Evolutionary conservation across 2,329 filamentous ascomycete species (phyloP), one percentile per base, ranked within the genome.

Genomic region (Hirsutella rhossiliensis): DNA sequence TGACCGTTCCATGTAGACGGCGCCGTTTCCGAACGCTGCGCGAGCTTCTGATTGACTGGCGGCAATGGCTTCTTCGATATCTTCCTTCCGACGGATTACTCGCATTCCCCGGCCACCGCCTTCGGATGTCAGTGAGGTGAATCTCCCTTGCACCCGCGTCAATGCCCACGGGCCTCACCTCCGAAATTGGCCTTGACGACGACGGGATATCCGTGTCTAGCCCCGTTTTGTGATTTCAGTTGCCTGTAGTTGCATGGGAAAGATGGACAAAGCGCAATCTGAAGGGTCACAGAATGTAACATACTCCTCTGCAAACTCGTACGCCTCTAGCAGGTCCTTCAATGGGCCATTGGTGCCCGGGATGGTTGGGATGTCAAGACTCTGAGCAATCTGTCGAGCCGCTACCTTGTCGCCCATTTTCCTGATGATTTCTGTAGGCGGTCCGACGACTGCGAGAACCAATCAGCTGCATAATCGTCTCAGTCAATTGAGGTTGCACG

Each of bases 361-460:
- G 11, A 42, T 42, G 11, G 30, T 36, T 8, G 40, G 40, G 30
- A 42, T 42, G 3, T 15, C 30, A 15, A 42, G 11, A 4, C n/a
- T 23, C 4, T 42, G 17, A 7, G 40, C 40, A 23, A 42, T 42
- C 18, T 23, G 15, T 12, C 40, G 31, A 2, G 40, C 40, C 4
- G 40, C 40, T 20, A 42, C 40, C 17, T 51, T 51, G 20, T 78
- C 59, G 1, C 78, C 77, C 52, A 80, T 75, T 0, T 66, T 67
- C 45, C 71, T 66, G 42, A 81, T 79, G 20, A 61, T 60, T 20
- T 66, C 61, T 0, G 73, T 64, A 3, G 65, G 67, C 1, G 80
- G 79, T 0, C 80, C 80, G 3, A 75, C 69, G 54, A 78, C 40
- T 42, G 28, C 31, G n/a, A 12, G n/a, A 7, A n/a, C 15, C 34